These are phyloP conservation scores for Aureobasidium sp. DNA, from an alignment of 2,329 filamentous ascomycete genomes.

Conservation along the genomic window DNA sequence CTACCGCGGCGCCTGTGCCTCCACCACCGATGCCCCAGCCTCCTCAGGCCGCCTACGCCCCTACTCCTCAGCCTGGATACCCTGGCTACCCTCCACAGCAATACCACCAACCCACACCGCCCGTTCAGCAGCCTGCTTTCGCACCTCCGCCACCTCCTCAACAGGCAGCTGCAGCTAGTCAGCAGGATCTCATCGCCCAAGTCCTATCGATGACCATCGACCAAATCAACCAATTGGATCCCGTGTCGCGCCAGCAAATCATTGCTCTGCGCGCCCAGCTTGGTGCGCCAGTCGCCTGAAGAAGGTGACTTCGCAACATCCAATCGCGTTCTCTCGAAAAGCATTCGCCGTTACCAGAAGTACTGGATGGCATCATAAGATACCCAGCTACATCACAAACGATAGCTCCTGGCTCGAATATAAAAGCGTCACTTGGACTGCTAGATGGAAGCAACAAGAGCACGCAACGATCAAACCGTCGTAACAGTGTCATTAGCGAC, in stretches of 20 bases:
- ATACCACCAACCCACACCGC: conserved; percentile 35
- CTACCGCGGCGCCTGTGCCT: conserved; percentile 17
- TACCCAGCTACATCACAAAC: not conserved
- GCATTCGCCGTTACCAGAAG: not conserved
- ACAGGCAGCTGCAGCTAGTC: conserved; percentile 38
- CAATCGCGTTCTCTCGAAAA: not conserved
- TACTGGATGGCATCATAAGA: not conserved
- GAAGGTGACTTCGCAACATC: not conserved
- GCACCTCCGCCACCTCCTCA: conserved; percentile 34
- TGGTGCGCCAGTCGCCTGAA: conserved; percentile 17
- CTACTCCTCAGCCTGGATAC: conserved; percentile 25
- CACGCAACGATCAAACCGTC: not conserved
- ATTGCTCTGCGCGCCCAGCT: conserved; percentile 64
- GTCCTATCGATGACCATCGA: conserved; percentile 73
- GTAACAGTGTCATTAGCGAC: not conserved
- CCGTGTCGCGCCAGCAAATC: conserved; percentile 55
- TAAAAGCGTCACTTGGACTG: not conserved
- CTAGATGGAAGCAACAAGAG: not conserved
- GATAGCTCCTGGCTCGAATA: not conserved
- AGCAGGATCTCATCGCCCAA: conserved; percentile 68
- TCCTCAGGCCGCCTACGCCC: conserved; percentile 21
- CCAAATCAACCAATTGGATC: conserved; percentile 61
- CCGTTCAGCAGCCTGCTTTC: conserved; percentile 29
- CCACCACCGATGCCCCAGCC: conserved; percentile 17
- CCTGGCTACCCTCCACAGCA: conserved; percentile 25